Evolutionary conservation across 148 eudicot species (phyloP), one percentile per base, ranked within the genome.

Genomic region (Amaranthus hypochondriacus): DNA sequence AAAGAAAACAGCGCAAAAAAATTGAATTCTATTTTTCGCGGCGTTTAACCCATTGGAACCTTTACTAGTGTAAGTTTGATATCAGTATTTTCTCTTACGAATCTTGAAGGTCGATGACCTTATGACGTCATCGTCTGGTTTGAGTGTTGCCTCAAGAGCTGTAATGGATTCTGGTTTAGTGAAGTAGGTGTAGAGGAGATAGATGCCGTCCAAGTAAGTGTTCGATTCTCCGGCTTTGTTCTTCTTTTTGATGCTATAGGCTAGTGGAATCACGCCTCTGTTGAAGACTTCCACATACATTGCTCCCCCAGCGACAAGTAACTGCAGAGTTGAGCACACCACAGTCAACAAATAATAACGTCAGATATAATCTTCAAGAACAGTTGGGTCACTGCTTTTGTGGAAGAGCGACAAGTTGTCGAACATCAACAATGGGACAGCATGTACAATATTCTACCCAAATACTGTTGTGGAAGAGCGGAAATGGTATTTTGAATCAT

Each of bases 181-280:
- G 83, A 90, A 96, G 75, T 90, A 95, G 67, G 94, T 92, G 80
- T 90, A 92, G 62, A 96, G 89, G 72, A 96, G 90, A 73, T 85
- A 89, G 76, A 96, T 92, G 59, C 99, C 96, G 54, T 96, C 99
- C 74, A 90, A 83, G 84, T 87, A 95, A 43, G 88, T 92, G 84
- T 90, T 90, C 68, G 82, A 85, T 72, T 89, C 96, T 76, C 99
- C 99, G 0, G 88, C 96, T 84, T 84, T 92, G 89, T 96, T 90
- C 76, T 84, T 96, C 94, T 83, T 96, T 73, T 77, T 84, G 70
- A 96, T 96, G 84, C 83, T 62, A 80, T 96, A 96, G 2, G 97
- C 87, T 42, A 96, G 87, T 9, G 94, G 99, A 71, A 92, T 84
- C 63, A 92, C 96, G 4, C 99, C 99, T 78, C 94, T 82, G 87